Base-by-base conservation (phyloP, 139 green algal genomes). In the Astrephomene gubernaculifera region DNA sequence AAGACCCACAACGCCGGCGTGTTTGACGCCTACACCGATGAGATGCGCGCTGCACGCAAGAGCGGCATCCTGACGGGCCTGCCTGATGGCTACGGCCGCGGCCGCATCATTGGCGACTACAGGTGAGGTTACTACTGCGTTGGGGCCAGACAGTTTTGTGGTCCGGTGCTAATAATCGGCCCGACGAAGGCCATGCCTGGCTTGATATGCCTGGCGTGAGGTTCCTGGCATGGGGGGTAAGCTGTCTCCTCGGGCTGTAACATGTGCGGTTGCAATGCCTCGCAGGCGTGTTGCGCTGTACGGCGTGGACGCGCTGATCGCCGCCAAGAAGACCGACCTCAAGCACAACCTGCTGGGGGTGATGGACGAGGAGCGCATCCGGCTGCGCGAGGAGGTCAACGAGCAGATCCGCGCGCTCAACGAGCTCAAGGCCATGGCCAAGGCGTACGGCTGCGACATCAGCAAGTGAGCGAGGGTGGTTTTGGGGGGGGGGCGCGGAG, bases 81-180 rank as follows among this genome's bases (percentile, higher is more conserved):
- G 79, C 94, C 94, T 33, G 94, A 96, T 67, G 93, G 87, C 78
- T 95, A 96, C 83, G 88, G 90, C 73, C 88, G 84, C 6, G 84
- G 94, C 31, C 92, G 94, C 80, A 95, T 97, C 83, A 96, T 97
- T 82, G 94, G 94, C 33, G 94, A 97, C 91, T 97, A 97, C 89
- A 27, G 89, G 60, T 82, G 74, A n/a, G n/a, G n/a, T n/a, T n/a
- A n/a, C n/a, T n/a, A n/a, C n/a, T n/a, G n/a, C n/a, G n/a, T n/a
- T n/a, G n/a, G n/a, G n/a, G n/a, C n/a, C n/a, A n/a, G n/a, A n/a
- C n/a, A n/a, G n/a, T n/a, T n/a, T n/a, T n/a, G n/a, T n/a, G n/a
- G n/a, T n/a, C n/a, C n/a, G n/a, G n/a, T n/a, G n/a, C n/a, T n/a
- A n/a, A n/a, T n/a, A n/a, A n/a, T n/a, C n/a, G n/a, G n/a, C n/a